phyloP scores from a whole-genome alignment of 2,329 filamentous ascomycete species.

The Cryphonectria nitschkei region DNA sequence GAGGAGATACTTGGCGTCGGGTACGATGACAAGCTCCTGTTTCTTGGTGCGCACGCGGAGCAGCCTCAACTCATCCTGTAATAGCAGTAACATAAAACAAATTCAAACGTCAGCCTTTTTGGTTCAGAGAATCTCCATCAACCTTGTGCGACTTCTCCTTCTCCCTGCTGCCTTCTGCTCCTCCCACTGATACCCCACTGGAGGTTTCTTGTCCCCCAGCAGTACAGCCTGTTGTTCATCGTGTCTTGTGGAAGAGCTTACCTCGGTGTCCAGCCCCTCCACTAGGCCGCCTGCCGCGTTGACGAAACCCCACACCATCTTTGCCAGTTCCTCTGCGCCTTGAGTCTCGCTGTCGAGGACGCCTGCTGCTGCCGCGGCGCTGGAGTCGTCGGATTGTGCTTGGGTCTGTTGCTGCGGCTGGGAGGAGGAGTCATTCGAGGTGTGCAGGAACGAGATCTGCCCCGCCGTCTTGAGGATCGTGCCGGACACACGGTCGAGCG shows the following conservation, averaged over 20 bases:
- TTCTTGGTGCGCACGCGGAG: constrained; percentile 80
- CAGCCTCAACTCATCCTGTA: constrained; percentile 74
- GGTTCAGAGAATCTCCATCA: no score
- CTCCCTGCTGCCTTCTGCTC: no score
- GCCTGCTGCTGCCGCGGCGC: constrained; percentile 41
- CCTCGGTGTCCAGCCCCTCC: constrained; percentile 73
- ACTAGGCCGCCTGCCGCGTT: constrained; percentile 70
- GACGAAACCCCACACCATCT: constrained; percentile 77
- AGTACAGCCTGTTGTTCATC: neutral
- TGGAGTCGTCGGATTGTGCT: constrained; percentile 39
- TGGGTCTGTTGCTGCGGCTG: constrained; percentile 25
- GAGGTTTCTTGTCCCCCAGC: neutral
- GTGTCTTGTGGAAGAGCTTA: constrained; percentile 37
- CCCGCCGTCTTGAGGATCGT: constrained; percentile 77
- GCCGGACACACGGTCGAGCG: constrained; percentile 72
- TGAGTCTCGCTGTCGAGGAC: constrained; percentile 53
- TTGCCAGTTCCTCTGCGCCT: constrained; percentile 73
- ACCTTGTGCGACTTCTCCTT: neutral
- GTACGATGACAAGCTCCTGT: constrained; percentile 82
- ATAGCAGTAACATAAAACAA: neutral
- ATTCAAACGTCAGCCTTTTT: constrained; percentile 12
- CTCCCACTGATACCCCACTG: neutral
- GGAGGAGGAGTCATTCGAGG: constrained; percentile 38
- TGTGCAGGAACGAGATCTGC: constrained; percentile 62
- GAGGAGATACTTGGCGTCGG: constrained; percentile 77